Percentiles rank a stretch among this genome's conserved stretches.
Evolutionary conservation across 805 yeast species (phyloP).

Genomic region (Candida sanyiensis): DNA sequence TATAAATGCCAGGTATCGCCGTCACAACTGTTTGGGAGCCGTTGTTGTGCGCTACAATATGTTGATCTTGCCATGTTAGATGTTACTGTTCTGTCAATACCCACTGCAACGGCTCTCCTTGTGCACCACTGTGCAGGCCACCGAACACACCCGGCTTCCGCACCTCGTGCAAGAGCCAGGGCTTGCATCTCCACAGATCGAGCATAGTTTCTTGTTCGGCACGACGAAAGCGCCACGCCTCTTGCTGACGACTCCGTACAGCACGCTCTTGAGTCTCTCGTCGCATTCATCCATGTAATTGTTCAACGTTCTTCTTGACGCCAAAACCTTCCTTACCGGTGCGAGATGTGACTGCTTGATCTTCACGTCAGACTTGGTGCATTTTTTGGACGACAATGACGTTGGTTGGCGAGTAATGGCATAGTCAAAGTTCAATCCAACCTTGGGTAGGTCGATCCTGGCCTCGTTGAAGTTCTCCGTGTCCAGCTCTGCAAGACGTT

Average conservation of each 20-base stretch:
- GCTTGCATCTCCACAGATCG: constrained; percentile 41
- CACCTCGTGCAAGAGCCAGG: constrained; percentile 38
- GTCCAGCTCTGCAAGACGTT: constrained; percentile 37
- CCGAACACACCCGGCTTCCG: constrained; percentile 36
- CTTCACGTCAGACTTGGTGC: constrained; percentile 14
- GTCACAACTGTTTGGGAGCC: too few species aligned
- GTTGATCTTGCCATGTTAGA: neutral
- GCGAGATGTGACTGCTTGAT: constrained; percentile 25
- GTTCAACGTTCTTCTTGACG: constrained; percentile 35
- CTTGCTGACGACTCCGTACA: constrained; percentile 27
- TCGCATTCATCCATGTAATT: constrained; percentile 38
- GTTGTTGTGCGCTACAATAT: too few species aligned
- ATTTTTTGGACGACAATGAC: constrained; percentile 9
- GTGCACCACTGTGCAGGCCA: constrained; percentile 36
- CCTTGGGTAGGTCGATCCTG: constrained; percentile 34
- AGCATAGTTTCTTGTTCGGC: constrained; percentile 36
- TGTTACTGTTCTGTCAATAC: constrained; percentile 10
- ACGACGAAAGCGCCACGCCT: constrained; percentile 28
- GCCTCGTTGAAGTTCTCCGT: constrained; percentile 40
- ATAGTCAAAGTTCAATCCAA: constrained; percentile 25
- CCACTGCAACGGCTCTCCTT: constrained; percentile 39
- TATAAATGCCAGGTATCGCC: too few species aligned
- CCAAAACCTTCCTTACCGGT: constrained; percentile 33
- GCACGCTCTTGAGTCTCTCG: constrained; percentile 30
- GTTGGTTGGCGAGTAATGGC: constrained; percentile 12